Conservation (phyloP, 2,329 filamentous ascomycete genomes). For the Trichoderma afroharzianum region DNA sequence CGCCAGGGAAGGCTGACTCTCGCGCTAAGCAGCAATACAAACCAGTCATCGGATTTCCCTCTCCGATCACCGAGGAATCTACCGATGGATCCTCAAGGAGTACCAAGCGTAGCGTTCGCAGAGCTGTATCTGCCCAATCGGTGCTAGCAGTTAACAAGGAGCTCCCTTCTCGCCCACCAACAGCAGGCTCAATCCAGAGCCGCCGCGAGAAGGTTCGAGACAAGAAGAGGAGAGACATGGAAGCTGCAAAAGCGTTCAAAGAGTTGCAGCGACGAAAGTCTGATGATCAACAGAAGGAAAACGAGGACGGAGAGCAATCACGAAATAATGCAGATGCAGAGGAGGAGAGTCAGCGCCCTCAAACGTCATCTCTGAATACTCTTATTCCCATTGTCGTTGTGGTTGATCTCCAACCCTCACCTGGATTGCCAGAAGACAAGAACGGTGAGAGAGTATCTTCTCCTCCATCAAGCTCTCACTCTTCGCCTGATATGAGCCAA, state of each 20-base stretch:
- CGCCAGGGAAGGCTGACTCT: background rate
- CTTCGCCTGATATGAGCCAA: conserved; percentile 18
- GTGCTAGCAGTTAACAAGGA: conserved; percentile 16
- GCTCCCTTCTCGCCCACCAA: conserved; percentile 19
- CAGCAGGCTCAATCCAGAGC: conserved; percentile 26
- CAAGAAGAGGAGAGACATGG: conserved; percentile 40
- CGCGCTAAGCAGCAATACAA: background rate
- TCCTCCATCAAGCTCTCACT: background rate
- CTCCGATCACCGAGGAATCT: conserved; percentile 12
- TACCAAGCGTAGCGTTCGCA: background rate
- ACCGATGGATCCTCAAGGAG: background rate
- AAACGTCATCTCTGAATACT: conserved; percentile 13
- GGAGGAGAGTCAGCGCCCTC: background rate
- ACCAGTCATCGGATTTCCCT: background rate
- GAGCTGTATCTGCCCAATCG: conserved; percentile 22
- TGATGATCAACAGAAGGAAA: background rate
- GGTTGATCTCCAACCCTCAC: conserved; percentile 33
- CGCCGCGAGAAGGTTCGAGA: conserved; percentile 39
- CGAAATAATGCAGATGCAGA: background rate
- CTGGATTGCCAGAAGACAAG: background rate
- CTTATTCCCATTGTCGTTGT: conserved; percentile 41
- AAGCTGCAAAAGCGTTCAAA: conserved; percentile 29
- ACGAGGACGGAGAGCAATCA: background rate
- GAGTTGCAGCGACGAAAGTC: background rate
- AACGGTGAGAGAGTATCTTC: conserved; percentile 20